Evolutionary conservation across 305 asterid species (phyloP), one percentile per base, ranked within the genome.

Genomic region (Fraxinus sp.): DNA sequence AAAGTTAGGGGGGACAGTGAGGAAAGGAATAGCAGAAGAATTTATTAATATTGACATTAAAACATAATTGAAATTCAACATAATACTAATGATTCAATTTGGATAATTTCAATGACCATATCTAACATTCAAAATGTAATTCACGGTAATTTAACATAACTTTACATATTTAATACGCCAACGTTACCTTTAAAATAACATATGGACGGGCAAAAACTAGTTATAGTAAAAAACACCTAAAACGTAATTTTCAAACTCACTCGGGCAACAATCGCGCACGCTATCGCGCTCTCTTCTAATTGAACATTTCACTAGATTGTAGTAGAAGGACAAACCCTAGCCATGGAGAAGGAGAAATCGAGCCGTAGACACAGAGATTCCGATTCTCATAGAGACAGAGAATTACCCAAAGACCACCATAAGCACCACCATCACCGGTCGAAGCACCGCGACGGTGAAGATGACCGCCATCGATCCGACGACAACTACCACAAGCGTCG

Each of bases 391-490:
- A 88, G 89, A 20, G 89, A 88, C 32, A 86, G 88, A 72, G 92
- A 89, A 37, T 22, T 89, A 37, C n/a, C 88, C 71, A 83, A 77
- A 75, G 88, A 87, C 64, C 94, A 83, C 46, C 77, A 55, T 36
- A 76, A 68, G 74, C 83, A 82, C 24, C 88, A 83, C 33, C 91
- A 74, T 79, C 92, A 86, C 87, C 92, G 89, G 24, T 83, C 89
- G 74, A 91, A 87, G 89, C 86, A 89, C 90, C 92, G 87, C 0
- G 85, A 85, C 80, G 85, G 80, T 41, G 85, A 74, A 7, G 92
- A 89, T 1, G 91, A 87, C 62, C 90, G 92, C 64, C 91, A 84
- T 78, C 80, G 91, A 80, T 91, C 91, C 64, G 92, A 88, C 46
- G 86, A 88, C 85, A 90, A 88, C 39, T 22, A 89, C 37, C 75